Conservation (phyloP, 73 alveolate species). For the Paramecium tetraurelia region DNA sequence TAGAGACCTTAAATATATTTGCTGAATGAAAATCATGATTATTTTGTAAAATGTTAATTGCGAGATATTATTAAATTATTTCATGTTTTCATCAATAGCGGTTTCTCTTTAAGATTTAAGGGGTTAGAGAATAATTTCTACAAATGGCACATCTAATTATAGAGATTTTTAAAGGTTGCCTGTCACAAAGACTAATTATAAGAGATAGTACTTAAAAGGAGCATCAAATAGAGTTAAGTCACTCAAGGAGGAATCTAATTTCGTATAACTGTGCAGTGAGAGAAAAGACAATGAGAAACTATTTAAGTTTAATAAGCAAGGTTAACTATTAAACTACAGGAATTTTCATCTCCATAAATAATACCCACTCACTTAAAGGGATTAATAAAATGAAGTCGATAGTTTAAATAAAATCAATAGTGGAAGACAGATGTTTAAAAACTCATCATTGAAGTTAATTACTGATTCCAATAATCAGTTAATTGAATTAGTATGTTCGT, state of each 20-base stretch:
- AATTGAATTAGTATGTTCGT: not conserved
- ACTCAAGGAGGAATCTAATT: not conserved
- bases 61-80: not conserved
- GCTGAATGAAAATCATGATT: not conserved
- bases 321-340: not conserved
- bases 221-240: slow-evolving; percentile 38
- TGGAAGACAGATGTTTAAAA: not conserved
- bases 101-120: not conserved
- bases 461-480: not conserved
- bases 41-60: not conserved
- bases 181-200: not conserved
- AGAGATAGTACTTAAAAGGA: slow-evolving; percentile 12
- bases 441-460: not conserved
- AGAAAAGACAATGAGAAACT: not conserved
- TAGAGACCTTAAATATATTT: not conserved
- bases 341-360: not conserved
- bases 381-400: not conserved
- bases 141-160: not conserved
- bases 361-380: not conserved
- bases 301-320: not conserved
- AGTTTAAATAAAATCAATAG: not conserved
- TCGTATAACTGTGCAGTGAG: not conserved
- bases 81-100: not conserved
- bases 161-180: not conserved
- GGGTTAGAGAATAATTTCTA: not conserved